Conservation (phyloP, 306 rosid genomes). For the barrel medic (Medicago truncatula) region DNA sequence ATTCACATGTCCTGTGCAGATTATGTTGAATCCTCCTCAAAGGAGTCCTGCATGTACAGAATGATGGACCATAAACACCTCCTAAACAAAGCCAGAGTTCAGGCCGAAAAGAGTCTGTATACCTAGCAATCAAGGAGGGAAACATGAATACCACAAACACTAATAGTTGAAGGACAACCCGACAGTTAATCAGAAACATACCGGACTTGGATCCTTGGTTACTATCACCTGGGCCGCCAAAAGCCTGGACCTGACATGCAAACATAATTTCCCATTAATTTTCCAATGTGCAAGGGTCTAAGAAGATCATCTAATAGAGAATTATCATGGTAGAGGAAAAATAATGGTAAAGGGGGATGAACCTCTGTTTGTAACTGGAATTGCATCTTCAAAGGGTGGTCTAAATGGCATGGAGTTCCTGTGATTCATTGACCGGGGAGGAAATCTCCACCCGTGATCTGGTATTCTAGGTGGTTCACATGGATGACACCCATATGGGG, state of each 20-base stretch:
- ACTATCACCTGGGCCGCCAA: slow-evolving; percentile 83
- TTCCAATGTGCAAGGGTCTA: background rate
- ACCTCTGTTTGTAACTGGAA: slow-evolving; percentile 81
- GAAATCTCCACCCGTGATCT: slow-evolving; percentile 82
- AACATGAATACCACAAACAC: slow-evolving; percentile 27
- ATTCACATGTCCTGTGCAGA: slow-evolving; percentile 45
- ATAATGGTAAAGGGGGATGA: slow-evolving; percentile 1
- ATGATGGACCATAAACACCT: slow-evolving; percentile 42
- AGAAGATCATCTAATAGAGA: slow-evolving; percentile 4
- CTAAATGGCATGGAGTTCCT: slow-evolving; percentile 70
- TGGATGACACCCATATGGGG: slow-evolving; percentile 72
- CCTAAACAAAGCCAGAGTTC: slow-evolving; percentile 46
- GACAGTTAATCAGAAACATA: slow-evolving; percentile 29
- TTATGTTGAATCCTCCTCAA: slow-evolving; percentile 43
- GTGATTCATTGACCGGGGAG: slow-evolving; percentile 68
- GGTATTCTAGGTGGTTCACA: slow-evolving; percentile 70
- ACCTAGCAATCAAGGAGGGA: slow-evolving; percentile 49
- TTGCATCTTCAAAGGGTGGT: slow-evolving; percentile 82
- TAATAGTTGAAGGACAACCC: background rate
- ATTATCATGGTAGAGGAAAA: background rate
- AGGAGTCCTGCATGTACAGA: slow-evolving; percentile 47
- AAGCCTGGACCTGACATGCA: slow-evolving; percentile 73
- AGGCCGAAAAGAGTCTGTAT: slow-evolving; percentile 19
- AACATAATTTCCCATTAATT: slow-evolving; percentile 22
- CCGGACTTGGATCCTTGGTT: slow-evolving; percentile 46